These are phyloP conservation scores for Paramecium tetraurelia DNA, from an alignment of 73 alveolate species.

Conservation along the genomic window DNA sequence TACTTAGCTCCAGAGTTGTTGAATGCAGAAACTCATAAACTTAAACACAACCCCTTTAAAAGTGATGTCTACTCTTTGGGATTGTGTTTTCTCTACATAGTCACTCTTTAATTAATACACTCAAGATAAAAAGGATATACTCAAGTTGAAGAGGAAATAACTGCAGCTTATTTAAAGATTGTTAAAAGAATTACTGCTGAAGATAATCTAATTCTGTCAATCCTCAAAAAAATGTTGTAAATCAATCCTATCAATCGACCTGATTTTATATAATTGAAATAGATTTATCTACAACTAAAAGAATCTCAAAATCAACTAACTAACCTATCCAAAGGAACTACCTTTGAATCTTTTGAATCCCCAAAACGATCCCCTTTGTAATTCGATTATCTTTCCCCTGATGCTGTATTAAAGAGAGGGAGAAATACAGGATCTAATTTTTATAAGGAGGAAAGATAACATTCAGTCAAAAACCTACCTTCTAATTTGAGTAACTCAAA, in stretches of 20 bases:
- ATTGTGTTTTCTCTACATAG: neutral
- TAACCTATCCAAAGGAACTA: neutral
- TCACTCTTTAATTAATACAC: neutral
- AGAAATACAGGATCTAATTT: neutral
- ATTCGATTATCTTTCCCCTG: neutral
- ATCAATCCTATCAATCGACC: neutral
- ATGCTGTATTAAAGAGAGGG: neutral
- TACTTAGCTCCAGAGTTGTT: neutral
- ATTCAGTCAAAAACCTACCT: neutral
- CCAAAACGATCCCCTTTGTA: neutral
- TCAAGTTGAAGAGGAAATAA: neutral
- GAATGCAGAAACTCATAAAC: neutral
- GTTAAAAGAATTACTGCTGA: slow-evolving; percentile 3
- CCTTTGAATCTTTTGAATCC: neutral
- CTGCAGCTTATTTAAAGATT: neutral
- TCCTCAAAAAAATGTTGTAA: neutral
- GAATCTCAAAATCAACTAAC: neutral
- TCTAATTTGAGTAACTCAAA: neutral
- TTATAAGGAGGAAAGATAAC: neutral
- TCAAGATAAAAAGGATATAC: neutral
- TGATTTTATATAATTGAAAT: neutral
- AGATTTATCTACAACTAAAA: neutral
- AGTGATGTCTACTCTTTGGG: slow-evolving; percentile 26
- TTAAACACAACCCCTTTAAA: slow-evolving; percentile 25
- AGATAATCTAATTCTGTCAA: neutral